Evolutionary conservation across 257 asterid species (phyloP).

Genomic region (Solanum paucissectum): DNA sequence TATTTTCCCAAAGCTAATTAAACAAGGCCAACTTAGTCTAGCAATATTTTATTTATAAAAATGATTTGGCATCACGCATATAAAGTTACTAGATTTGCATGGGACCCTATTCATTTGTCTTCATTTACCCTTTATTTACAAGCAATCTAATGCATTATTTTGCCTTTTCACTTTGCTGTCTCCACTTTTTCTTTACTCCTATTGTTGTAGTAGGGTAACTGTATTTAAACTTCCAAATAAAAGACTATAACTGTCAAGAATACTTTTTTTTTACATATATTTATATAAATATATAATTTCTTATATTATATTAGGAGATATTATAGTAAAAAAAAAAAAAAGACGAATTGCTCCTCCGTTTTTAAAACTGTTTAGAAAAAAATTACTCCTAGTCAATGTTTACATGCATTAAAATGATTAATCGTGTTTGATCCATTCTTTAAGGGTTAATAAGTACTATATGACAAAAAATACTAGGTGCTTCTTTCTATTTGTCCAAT

Average conservation of each 20-base stretch:
- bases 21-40: background rate
- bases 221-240: background rate
- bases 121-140: background rate
- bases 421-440: background rate
- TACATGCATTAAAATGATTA: background rate
- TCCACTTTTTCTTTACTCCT: background rate
- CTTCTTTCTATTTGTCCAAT: no score
- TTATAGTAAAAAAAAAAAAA: background rate
- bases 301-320: background rate
- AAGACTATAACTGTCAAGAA: background rate
- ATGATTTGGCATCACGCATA: background rate
- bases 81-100: slow-evolving; percentile 3
- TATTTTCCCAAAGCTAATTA: background rate
- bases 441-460: background rate
- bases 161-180: background rate
- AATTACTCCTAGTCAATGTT: background rate
- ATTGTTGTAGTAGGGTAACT: background rate
- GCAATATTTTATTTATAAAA: background rate
- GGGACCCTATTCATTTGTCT: slow-evolving; percentile 8
- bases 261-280: background rate
- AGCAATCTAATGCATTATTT: slow-evolving; percentile 4
- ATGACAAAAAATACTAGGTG: no score
- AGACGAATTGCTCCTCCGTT: background rate
- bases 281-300: background rate
- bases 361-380: no score